Percentiles rank a stretch among this genome's conserved stretches.
phyloP scores from a whole-genome alignment of 768 basidiomycete species.

The Boletus speciosus region DNA sequence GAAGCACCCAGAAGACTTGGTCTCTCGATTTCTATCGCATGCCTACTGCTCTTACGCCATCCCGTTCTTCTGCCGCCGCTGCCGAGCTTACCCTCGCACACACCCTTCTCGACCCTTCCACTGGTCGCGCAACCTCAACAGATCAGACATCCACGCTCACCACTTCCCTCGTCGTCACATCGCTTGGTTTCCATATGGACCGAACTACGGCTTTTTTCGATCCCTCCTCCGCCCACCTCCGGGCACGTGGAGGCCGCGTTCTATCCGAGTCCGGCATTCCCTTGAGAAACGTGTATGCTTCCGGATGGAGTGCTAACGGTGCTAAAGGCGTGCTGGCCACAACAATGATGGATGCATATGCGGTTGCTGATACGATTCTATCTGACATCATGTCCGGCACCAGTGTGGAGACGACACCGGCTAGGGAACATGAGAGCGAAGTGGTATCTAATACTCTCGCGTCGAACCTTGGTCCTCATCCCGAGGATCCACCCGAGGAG shows the following conservation, averaged over 20 bases:
- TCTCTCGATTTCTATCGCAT: conserved; percentile 78
- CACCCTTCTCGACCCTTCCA: conserved; percentile 51
- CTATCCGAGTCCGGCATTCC: conserved; percentile 36
- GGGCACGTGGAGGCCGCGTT: conserved; percentile 51
- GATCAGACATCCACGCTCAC: conserved; percentile 46
- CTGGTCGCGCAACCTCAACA: conserved; percentile 50
- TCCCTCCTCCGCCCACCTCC: conserved; percentile 50
- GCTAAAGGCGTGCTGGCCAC: conserved; percentile 88
- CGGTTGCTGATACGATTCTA: conserved; percentile 68
- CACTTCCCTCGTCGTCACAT: conserved; percentile 82
- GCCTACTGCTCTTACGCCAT: conserved; percentile 48
- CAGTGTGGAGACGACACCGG: conserved; percentile 11
- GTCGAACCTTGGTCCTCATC: conserved; percentile 37
- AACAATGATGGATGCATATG: conserved; percentile 91
- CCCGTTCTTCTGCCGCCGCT: conserved; percentile 17
- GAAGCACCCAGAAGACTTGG: conserved; percentile 64
- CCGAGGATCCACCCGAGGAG: conserved; percentile 47
- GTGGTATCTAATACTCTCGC: conserved; percentile 12
- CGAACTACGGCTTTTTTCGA: conserved; percentile 60
- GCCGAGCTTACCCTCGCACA: conserved; percentile 56
- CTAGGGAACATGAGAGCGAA: conserved; percentile 3
- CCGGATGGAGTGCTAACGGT: conserved; percentile 91
- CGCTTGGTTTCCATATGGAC: conserved; percentile 81
- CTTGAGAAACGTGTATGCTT: conserved; percentile 73
- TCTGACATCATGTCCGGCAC: conserved; percentile 43